A percentile compares a stretch with the other conserved stretches of the same genome.
Conservation (phyloP, 352 stramenopile genomes). For the Phytopythium helicoides region DNA sequence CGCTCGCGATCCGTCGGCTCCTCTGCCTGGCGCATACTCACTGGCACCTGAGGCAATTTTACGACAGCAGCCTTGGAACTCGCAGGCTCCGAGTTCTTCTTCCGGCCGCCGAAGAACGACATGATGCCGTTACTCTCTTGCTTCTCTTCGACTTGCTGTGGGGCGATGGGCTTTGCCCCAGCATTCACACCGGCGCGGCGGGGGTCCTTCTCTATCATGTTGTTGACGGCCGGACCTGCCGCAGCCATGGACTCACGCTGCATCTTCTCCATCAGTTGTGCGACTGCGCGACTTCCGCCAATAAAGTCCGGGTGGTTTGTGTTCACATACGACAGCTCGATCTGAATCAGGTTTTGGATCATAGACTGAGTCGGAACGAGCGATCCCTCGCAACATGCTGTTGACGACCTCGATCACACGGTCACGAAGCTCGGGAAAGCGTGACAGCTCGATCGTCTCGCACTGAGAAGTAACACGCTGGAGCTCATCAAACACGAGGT, state of each 20-base stretch:
- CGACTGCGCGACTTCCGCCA: constrained; percentile 93
- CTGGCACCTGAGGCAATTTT: constrained; percentile 94
- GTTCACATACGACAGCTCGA: constrained; percentile 99
- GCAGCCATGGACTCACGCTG: constrained; percentile 80
- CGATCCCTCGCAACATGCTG: constrained; percentile 78
- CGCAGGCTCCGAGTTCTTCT: constrained; percentile 37
- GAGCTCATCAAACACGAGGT: constrained; percentile 98
- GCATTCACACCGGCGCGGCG: constrained; percentile 24
- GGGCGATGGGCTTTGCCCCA: neutral
- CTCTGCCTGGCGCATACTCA: constrained; percentile 95
- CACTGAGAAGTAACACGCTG: constrained; percentile 94
- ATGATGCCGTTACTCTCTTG: constrained; percentile 60
- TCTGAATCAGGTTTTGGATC: constrained; percentile 98
- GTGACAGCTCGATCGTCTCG: constrained; percentile 94
- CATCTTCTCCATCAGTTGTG: constrained; percentile 94
- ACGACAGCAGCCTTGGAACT: constrained; percentile 74
- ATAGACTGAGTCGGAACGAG: constrained; percentile 87
- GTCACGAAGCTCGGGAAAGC: constrained; percentile 95
- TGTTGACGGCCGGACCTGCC: constrained; percentile 26
- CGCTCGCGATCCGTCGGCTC: constrained; percentile 94
- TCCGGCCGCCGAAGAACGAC: constrained; percentile 76
- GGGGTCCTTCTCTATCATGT: constrained; percentile 49
- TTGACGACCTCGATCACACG: constrained; percentile 95
- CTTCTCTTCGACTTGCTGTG: constrained; percentile 34
- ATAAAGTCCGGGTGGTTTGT: constrained; percentile 99